Base-by-base conservation (phyloP, 139 green algal genomes). In the Astrephomene gubernaculifera region DNA sequence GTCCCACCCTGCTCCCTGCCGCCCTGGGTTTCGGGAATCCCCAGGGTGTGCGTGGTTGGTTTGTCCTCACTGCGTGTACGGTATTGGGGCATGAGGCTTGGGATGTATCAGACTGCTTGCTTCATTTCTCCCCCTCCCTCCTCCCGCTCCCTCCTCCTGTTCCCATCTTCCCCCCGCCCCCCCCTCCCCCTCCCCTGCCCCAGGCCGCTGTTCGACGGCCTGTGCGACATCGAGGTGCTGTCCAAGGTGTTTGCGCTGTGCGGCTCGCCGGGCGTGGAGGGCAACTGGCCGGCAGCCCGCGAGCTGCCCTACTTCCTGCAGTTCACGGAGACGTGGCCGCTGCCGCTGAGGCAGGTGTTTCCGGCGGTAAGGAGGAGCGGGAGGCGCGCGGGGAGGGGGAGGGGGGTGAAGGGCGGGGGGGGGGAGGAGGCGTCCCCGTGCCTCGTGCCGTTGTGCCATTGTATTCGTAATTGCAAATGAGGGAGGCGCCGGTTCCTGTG, bases 141-240 rank as follows among this genome's bases (percentile, higher is more conserved):
- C 22, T 17, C 14, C 29, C 31, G 65, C 27, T 9, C 85, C 97
- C 76, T 79, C 29, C 70, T 44, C 25, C 44, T 12, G 35, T 25
- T 38, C 25, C 70, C 27, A 22, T n/a, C n/a, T n/a, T n/a, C n/a
- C 61, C n/a, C 61, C 19, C 9, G 29, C 21, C 57, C 24, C 21
- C 12, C 21, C 19, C 57, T 24, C 57, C 24, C 22, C 57, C 57
- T 27, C 64, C 14, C 35, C 4, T 2, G 24, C 19, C 39, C 92
- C 49, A 78, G 90, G 78, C 95, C 95, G 7, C 97, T 95, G 95
- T 93, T 98, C 45, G 90, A 93, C 9, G 96, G 93, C 33, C 90
- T 92, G 44, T 92, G 69, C 10, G 96, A 98, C 86, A 93, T 98
- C 35, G 95, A 97, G 75, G 93, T 97, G 73, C 90, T 98, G 82